These are phyloP conservation scores for Benincasa hispida DNA, from an alignment of 306 rosid species.

Conservation along the genomic window DNA sequence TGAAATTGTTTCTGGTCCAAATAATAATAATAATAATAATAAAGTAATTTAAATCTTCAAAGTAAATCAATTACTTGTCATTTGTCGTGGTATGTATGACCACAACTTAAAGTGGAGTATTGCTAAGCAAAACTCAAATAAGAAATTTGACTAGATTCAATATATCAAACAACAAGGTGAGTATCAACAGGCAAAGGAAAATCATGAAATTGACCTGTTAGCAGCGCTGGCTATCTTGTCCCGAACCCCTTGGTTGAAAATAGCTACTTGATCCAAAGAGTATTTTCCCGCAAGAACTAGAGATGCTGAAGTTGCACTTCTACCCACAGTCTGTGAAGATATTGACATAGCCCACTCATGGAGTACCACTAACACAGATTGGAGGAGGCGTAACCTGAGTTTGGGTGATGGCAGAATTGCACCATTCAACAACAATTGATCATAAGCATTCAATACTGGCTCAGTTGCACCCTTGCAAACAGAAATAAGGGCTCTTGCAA, in stretches of 20 bases:
- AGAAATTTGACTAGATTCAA: neutral
- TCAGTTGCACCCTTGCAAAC: slow-evolving; percentile 95
- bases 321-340: slow-evolving; percentile 65
- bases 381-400: slow-evolving; percentile 76
- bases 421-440: slow-evolving; percentile 73
- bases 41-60: neutral
- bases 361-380: slow-evolving; percentile 78
- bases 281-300: slow-evolving; percentile 61
- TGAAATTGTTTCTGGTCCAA: no score
- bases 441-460: slow-evolving; percentile 81
- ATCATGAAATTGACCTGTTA: slow-evolving; percentile 51
- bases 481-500: slow-evolving; percentile 82
- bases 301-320: slow-evolving; percentile 51
- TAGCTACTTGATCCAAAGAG: slow-evolving; percentile 48
- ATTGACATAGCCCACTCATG: slow-evolving; percentile 88
- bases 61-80: neutral
- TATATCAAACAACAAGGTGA: neutral
- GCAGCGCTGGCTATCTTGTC: slow-evolving; percentile 88
- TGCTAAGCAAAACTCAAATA: neutral
- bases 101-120: neutral
- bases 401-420: slow-evolving; percentile 80
- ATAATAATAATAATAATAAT: no score
- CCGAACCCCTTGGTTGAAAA: slow-evolving; percentile 70
- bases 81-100: neutral
- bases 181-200: slow-evolving; percentile 6